Evolutionary conservation across 106 monocot species (phyloP).

Genomic region (Dendrobium chrysotoxum): DNA sequence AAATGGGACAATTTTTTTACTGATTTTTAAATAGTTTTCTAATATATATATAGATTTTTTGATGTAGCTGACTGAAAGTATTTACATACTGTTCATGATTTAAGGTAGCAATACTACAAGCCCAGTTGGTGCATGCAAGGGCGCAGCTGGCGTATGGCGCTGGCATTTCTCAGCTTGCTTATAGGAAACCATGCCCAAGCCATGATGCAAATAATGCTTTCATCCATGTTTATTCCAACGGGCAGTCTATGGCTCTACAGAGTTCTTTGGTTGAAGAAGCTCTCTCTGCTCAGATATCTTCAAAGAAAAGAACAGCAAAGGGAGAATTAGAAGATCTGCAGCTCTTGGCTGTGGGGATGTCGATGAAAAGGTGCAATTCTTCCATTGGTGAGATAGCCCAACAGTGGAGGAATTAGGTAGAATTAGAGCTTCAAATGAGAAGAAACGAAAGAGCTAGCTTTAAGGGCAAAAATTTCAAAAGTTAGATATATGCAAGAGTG

Average conservation of each 20-base stretch:
- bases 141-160: conserved; percentile 9
- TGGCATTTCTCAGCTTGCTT: not conserved
- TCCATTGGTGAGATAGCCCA: not conserved
- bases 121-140: conserved; percentile 20
- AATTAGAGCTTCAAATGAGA: not conserved
- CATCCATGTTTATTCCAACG: not conserved
- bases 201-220: not conserved
- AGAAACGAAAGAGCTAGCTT: not conserved
- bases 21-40: too few relatives aligned
- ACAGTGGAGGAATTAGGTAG: not conserved
- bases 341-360: not conserved
- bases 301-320: too few relatives aligned
- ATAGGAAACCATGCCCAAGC: not conserved
- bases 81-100: not conserved
- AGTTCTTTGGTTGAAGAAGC: conserved; percentile 5
- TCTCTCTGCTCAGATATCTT: too few relatives aligned
- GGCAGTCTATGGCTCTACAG: not conserved
- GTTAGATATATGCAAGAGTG: too few relatives aligned
- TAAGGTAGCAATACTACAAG: conserved; percentile 22
- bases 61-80: too few relatives aligned
- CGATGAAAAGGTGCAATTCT: not conserved
- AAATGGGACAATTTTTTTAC: too few relatives aligned
- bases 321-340: not conserved
- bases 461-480: too few relatives aligned
- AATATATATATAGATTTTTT: too few relatives aligned